These are phyloP conservation scores for Blastobotrys terrestris DNA, from an alignment of 805 yeast genomes.

Conservation along the genomic window DNA sequence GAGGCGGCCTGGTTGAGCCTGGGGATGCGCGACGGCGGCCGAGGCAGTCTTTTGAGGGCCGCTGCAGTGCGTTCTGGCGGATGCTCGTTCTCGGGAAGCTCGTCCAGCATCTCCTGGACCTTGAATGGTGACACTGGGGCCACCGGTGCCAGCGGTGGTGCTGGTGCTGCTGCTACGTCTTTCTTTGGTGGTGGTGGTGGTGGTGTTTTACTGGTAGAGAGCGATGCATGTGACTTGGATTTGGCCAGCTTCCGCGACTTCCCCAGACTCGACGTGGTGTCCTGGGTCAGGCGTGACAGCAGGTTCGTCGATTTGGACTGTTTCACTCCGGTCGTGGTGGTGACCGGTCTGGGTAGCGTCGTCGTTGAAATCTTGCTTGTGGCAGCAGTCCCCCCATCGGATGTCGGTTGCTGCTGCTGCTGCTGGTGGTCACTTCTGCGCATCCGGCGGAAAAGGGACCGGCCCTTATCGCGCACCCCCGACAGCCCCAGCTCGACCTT, in stretches of 20 bases:
- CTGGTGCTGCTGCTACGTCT: background rate
- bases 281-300: background rate
- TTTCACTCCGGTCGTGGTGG: background rate
- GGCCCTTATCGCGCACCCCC: background rate
- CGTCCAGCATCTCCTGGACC: background rate
- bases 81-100: background rate
- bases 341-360: background rate
- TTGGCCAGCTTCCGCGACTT: background rate
- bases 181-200: background rate
- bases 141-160: background rate
- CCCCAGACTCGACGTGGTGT: background rate
- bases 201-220: background rate
- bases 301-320: background rate
- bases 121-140: background rate
- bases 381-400: no score
- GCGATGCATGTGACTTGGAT: background rate
- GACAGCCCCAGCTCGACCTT: conserved; percentile 1
- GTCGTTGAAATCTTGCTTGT: background rate
- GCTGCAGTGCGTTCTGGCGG: background rate
- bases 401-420: background rate
- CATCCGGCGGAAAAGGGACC: background rate
- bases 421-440: background rate
- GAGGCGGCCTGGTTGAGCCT: background rate
- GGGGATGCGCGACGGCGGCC: background rate
- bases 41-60: background rate